Evolutionary conservation across 1,284 basidiomycete genomes (phyloP).

Genomic region (Rhodotorula sp.): DNA sequence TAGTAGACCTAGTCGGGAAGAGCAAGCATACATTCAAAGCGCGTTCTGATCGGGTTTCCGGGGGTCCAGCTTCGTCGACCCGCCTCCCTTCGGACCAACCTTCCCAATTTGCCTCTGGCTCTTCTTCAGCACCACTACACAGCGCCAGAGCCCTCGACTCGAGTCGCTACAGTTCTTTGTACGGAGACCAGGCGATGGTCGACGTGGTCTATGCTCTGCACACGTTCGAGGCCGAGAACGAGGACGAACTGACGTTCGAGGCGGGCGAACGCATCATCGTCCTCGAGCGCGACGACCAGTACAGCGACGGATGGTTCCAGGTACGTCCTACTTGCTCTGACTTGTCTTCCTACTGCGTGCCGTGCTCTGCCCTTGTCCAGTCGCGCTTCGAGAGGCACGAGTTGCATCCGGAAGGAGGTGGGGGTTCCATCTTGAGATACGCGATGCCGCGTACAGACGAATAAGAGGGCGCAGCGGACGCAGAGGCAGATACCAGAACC

Average conservation of each 20-base stretch:
- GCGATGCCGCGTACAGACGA: neutral
- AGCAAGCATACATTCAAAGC: too few relatives aligned
- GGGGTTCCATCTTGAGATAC: neutral
- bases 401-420: neutral
- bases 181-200: neutral
- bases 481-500: too few relatives aligned
- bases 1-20: too few relatives aligned
- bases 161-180: neutral
- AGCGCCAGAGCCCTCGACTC: neutral
- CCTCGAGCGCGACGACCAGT: conserved; percentile 88
- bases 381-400: neutral
- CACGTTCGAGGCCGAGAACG: conserved; percentile 69
- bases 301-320: conserved; percentile 99
- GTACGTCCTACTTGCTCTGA: conserved; percentile 56
- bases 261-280: conserved; percentile 86
- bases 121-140: neutral
- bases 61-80: neutral
- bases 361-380: neutral
- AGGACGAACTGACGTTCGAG: conserved; percentile 85
- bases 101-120: neutral
- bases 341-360: neutral
- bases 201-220: conserved; percentile 42
- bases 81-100: neutral
- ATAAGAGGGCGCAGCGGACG: neutral
- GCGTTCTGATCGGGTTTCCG: neutral